Base-by-base conservation (phyloP, 2,329 filamentous ascomycete species). In the Didymella segeticola region DNA sequence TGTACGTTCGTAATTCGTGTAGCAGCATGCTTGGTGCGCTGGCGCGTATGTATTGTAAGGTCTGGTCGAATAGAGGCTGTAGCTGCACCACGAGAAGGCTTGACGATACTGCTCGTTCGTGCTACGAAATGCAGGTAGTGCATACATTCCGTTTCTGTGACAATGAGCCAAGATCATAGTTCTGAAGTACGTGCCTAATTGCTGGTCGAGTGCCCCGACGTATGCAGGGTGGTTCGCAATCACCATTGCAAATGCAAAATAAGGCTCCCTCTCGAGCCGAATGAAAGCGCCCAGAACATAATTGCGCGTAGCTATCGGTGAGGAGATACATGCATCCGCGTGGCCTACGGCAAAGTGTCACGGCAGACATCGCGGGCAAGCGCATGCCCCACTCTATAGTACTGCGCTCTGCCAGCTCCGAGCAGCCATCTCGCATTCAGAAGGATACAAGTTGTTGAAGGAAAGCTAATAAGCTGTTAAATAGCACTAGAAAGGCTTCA, bases 31-130 rank as follows among this genome's bases (percentile, higher is more conserved):
- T 27, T 14, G 12, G 20, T 38, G 33, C 12, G 19, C 22, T 23
- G 26, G 33, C 27, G 22, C 26, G 26, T 23, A 26, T n/a, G 33
- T 11, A 15, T 25, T n/a, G 11, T 14, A 8, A 20, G 5, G 8
- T 6, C 47, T 42, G 25, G 23, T 45, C 37, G 55, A 43, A n/a
- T 19, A 5, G 23, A 8, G 17, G 23, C 4, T 14, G 30, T n/a
- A 14, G 33, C 29, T 36, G 43, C 50, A 47, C 38, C 17, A 54
- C 45, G n/a, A 30, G 14, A 43, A 30, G 25, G 31, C n/a, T 53
- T 30, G 15, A 29, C 15, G 33, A 54, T 48, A 25, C 31, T 43
- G 33, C 33, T 27, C 33, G 31, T 39, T 36, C 38, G 48, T 43
- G 36, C n/a, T 37, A 47, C 49, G 25, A 53, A 30, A 47, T 47